Conservation (phyloP, 2,329 filamentous ascomycete species). For the Thielaviopsis ethacetica region DNA sequence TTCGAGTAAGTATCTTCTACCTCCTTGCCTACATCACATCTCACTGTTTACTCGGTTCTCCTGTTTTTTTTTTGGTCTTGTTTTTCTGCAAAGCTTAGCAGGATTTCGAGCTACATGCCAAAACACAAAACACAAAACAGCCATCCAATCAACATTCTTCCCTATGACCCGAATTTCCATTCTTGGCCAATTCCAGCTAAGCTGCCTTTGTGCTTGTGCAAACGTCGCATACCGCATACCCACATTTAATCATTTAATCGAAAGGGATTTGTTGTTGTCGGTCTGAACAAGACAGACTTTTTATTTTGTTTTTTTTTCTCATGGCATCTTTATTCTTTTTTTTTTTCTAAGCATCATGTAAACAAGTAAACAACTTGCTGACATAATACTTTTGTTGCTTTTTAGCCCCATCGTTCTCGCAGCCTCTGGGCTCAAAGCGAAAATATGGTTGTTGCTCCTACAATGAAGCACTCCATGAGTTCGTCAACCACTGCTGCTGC, state of each 20-base stretch:
- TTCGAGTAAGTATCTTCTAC: background rate
- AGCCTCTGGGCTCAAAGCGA: constrained; percentile 46
- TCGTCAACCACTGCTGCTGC: constrained; percentile 33
- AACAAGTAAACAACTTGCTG: background rate
- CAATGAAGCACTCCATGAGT: constrained; percentile 22
- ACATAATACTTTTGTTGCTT: constrained; percentile 2
- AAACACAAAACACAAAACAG: background rate
- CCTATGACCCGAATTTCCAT: background rate
- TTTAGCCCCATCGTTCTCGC: constrained; percentile 25
- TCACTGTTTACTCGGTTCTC: background rate
- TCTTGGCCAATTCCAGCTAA: background rate
- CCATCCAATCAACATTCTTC: background rate
- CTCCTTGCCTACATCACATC: background rate
- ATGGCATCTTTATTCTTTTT: background rate
- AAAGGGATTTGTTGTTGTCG: background rate
- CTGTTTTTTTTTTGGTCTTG: background rate
- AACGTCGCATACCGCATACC: background rate
- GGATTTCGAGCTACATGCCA: background rate
- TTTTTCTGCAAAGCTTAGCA: background rate
- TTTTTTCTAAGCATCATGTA: background rate
- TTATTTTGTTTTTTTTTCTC: background rate
- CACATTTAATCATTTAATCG: background rate
- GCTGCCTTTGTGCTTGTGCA: background rate
- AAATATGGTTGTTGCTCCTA: constrained; percentile 43
- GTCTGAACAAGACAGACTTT: background rate